Base-by-base conservation (phyloP, 805 yeast species). In the Ogataea pini region DNA sequence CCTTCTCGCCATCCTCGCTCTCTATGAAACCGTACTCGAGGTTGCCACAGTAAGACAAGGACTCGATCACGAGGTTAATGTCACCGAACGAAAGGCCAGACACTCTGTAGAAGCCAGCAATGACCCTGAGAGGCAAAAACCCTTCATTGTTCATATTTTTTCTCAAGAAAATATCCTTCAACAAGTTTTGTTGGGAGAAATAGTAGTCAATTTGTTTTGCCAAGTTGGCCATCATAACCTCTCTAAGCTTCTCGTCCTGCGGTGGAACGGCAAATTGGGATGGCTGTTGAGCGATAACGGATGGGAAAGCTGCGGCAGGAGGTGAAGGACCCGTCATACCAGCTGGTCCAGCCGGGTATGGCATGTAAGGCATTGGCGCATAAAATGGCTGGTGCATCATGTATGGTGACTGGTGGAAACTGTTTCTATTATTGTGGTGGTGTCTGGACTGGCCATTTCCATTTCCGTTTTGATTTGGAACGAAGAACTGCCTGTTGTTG, bases 201-300 rank as follows among this genome's bases (percentile, higher is more conserved):
- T 94, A 94, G 73, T 94, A 94, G 64, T 89, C 94, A 44, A 92
- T 73, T 73, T 91, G 98, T 67, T 65, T 67, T 7, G 78, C 60
- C 32, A 65, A 52, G 17, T 59, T 56, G 13, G 50, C 47, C 6
- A 54, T 47, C 50, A 62, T 59, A 5, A 46, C 46, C 4, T 59
- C 63, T 44, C 52, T 47, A 22, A 59, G 54, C 37, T 47, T 48
- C 20, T 49, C 36, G 42, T 56, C 57, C 46, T 55, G 62, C 3
- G 58, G 51, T 25, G 54, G 50, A 27, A 42, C 50, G 39, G 60
- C 46, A 22, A 59, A 44, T 17, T 49, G 51, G 33, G 52, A 44
- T 13, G 62, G 52, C 36, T 50, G 57, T 36, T 45, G 59, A 32
- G 54, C 48, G 29, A 49, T 31, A 22, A 53, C 50, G n/a, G 60